Evolutionary conservation across 1,139 yeast genomes (phyloP).

Genomic region (Hansenula sp.): DNA sequence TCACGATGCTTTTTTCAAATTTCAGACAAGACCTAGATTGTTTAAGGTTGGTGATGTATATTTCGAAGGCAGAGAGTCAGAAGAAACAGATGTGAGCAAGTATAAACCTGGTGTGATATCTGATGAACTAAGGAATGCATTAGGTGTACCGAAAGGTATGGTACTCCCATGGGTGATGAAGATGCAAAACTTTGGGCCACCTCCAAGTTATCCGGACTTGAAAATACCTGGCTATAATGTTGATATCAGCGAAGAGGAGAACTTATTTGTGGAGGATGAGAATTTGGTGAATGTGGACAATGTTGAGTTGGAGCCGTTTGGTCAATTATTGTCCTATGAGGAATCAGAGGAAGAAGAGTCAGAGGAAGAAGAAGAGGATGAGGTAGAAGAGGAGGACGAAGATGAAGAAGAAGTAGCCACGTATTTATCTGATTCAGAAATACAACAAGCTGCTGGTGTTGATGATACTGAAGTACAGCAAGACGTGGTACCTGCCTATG

Average conservation of each 20-base stretch:
- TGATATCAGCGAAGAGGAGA: constrained; percentile 23
- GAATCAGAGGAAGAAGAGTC: constrained; percentile 35
- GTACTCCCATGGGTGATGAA: constrained; percentile 81
- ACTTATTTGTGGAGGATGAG: constrained; percentile 28
- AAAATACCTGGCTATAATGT: constrained; percentile 49
- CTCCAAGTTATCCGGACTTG: constrained; percentile 75
- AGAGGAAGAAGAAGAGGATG: constrained; percentile 30
- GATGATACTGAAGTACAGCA: constrained; percentile 1
- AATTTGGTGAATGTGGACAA: constrained; percentile 3
- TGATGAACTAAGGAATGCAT: constrained; percentile 52
- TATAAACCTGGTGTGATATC: constrained; percentile 71
- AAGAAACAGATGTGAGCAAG: constrained; percentile 35
- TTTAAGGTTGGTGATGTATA: constrained; percentile 72
- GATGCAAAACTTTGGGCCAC: constrained; percentile 74
- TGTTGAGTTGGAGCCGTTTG: constrained; percentile 34
- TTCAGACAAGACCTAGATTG: constrained; percentile 69
- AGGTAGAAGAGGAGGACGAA: constrained; percentile 16
- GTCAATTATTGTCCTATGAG: constrained; percentile 33
- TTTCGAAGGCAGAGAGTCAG: constrained; percentile 71
- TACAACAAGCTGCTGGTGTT: constrained; percentile 10
- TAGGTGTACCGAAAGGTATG: constrained; percentile 61
- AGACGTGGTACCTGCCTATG: constrained; percentile 3
- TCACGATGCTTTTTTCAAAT: constrained; percentile 82
- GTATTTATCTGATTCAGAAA: constrained; percentile 2
- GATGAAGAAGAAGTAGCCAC: constrained; percentile 2